phyloP scores from a whole-genome alignment of 2,329 filamentous ascomycete genomes.

The Talaromyces sp. region DNA sequence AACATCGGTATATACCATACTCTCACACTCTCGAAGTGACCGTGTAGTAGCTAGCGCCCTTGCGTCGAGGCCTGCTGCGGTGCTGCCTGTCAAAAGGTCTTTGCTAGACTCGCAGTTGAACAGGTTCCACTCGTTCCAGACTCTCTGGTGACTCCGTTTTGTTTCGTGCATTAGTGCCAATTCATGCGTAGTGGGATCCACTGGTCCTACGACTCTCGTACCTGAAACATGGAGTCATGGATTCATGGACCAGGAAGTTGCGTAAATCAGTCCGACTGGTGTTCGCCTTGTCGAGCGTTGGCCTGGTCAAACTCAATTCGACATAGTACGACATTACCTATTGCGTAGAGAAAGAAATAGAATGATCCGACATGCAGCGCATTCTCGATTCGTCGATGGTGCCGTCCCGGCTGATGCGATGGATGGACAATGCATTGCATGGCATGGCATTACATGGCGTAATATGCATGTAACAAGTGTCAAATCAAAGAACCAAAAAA shows the following conservation, averaged over 20 bases:
- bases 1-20: no score
- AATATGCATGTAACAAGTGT: not conserved
- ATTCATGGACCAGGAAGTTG: not conserved
- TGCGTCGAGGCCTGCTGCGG: not conserved
- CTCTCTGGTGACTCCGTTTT: not conserved
- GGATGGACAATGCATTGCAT: not conserved
- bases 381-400: not conserved
- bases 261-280: not conserved
- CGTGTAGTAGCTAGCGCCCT: no score
- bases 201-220: not conserved
- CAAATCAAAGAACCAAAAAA: not conserved
- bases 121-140: not conserved
- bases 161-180: slow-evolving; percentile 4
- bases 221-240: slow-evolving; percentile 7
- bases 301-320: not conserved
- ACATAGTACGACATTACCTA: not conserved
- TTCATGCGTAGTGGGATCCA: not conserved
- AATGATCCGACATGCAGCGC: not conserved
- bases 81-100: not conserved
- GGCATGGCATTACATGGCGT: not conserved
- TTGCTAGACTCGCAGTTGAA: not conserved
- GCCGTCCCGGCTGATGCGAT: not conserved
- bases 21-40: no score
- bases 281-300: not conserved
- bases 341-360: not conserved